phyloP scores from a whole-genome alignment of 1,284 basidiomycete genomes.

The Rhodotorula sp. region DNA sequence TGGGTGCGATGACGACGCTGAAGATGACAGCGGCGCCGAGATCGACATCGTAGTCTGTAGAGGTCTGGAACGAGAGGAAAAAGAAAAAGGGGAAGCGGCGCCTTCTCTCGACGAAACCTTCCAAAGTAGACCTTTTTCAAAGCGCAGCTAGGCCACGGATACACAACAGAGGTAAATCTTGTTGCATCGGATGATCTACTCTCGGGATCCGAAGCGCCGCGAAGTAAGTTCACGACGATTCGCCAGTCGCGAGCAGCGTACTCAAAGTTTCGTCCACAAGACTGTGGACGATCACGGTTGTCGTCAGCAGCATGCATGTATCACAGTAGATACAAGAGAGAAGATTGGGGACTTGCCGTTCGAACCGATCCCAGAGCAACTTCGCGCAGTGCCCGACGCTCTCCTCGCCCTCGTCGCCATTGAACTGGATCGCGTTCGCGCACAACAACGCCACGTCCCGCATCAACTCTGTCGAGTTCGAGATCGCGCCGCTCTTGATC shows the following conservation, averaged over 20 bases:
- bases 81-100: too few species aligned
- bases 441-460: constrained; percentile 89
- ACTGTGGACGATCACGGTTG: background rate
- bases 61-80: too few species aligned
- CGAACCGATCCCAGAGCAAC: constrained; percentile 75
- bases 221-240: background rate
- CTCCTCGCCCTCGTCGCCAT: constrained; percentile 58
- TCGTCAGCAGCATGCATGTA: too few species aligned
- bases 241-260: constrained; percentile 7
- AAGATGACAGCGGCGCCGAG: constrained; percentile 13
- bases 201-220: background rate
- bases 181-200: background rate
- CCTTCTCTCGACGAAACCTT: too few species aligned
- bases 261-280: constrained; percentile 17
- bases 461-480: constrained; percentile 79
- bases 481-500: constrained; percentile 77
- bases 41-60: constrained; percentile 12
- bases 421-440: constrained; percentile 95
- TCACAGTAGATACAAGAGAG: too few species aligned
- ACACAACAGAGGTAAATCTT: background rate
- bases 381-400: constrained; percentile 68
- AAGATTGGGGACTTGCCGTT: constrained; percentile 17
- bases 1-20: constrained; percentile 14
- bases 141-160: too few species aligned
- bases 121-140: too few species aligned